Evolutionary conservation across 2,329 filamentous ascomycete genomes (phyloP), one percentile per base, ranked within the genome.

Genomic region (Penicillium concentricum): DNA sequence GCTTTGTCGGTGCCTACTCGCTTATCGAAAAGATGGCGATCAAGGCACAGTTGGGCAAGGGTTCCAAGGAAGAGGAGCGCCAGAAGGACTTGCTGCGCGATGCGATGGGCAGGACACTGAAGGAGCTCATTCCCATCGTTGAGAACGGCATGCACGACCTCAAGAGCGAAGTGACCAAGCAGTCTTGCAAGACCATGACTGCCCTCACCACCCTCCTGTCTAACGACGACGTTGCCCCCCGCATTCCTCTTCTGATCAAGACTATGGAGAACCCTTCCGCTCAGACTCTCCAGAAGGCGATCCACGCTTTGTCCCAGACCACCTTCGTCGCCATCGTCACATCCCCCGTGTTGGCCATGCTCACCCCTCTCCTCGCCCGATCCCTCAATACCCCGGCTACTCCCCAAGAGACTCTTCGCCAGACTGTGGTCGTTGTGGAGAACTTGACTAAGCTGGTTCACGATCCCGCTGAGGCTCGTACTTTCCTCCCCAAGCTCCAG

Each of bases 361-460:
- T 99, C 54, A 99, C 94, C 2, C 94, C 94, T 44, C 88, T 97
- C 65, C 86, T 99, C 28, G 94, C 97, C 79, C 89, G 94, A 66
- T 91, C 92, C 18, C 84, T 99, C 60, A 97, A 97, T 81, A 93
- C 88, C 59, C 94, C 93, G 9, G 85, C 85, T 16, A 99, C 94
- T 5, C 84, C 90, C 4, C 94, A 99, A 74, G 94, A 99, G 78
- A 92, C 97, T 22, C 82, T 97, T 54, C 89, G 94, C 60, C 93
- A 97, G 78, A 96, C 94, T 3, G 92, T 96, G 30, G 92, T 99
- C 53, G 95, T 99, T 50, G 90, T 94, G 20, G 94, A 99, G 79
- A 99, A 99, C 79, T 81, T 99, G 79, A 99, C 94, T 59, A 97
- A 96, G 81, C 86, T 99, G 32, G 94, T 99, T 28, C 94, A 99